These are phyloP conservation scores for Spathaspora girioi DNA, from an alignment of 805 yeast species.

Conservation along the genomic window DNA sequence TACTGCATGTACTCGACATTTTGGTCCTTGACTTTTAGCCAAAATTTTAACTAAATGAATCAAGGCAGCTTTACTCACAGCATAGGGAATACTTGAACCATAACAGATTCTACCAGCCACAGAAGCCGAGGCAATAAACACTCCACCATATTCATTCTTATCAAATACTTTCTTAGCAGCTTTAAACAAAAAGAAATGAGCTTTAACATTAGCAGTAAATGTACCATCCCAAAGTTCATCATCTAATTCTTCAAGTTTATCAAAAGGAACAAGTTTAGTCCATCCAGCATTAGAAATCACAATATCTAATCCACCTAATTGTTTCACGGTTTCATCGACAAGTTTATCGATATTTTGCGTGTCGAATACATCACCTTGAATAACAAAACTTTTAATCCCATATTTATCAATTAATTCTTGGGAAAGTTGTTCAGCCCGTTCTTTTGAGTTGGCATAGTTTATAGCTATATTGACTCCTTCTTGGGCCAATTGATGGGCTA, in stretches of 20 bases:
- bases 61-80: conserved; percentile 23
- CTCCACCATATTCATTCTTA: conserved; percentile 18
- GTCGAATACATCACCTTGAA: conserved; percentile 24
- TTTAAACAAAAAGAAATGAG: conserved; percentile 27
- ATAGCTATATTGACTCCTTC: conserved; percentile 31
- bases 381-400: conserved; percentile 12
- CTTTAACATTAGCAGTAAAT: conserved; percentile 23
- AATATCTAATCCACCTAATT: conserved; percentile 30
- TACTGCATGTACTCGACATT: conserved; percentile 13
- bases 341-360: conserved; percentile 15
- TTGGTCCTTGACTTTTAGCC: conserved; percentile 19
- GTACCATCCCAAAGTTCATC: conserved; percentile 30
- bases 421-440: conserved; percentile 24
- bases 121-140: conserved; percentile 22
- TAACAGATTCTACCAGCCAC: conserved; percentile 23
- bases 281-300: conserved; percentile 37
- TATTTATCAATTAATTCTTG: conserved; percentile 8
- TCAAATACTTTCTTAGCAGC: conserved; percentile 24
- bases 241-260: conserved; percentile 25
- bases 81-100: conserved; percentile 32
- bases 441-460: conserved; percentile 25
- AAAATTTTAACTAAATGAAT: conserved; percentile 18
- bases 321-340: conserved; percentile 19
- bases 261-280: conserved; percentile 28
- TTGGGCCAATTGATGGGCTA: conserved; percentile 28